Evolutionary conservation across 177 flowering plant genomes (phyloP).

Genomic region (Telopea speciosissima): DNA sequence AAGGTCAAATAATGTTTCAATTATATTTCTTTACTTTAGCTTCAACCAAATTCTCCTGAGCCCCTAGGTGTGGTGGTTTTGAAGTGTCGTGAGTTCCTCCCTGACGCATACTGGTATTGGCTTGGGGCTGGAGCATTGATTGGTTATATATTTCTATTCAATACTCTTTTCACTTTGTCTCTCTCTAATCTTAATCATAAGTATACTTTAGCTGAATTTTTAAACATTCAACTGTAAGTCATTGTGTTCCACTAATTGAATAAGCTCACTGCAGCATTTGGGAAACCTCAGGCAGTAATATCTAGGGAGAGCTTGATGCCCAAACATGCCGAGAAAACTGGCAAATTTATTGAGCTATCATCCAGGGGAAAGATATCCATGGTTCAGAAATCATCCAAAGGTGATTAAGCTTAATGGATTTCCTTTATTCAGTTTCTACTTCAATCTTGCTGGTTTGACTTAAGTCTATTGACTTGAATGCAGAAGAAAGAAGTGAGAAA

Average conservation of each 20-base stretch:
- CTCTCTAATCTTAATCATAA: conserved; percentile 40
- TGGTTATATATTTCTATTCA: conserved; percentile 30
- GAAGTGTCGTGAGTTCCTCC: conserved; percentile 36
- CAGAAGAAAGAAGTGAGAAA: conserved; percentile 20
- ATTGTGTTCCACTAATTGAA: background rate
- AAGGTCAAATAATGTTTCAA: background rate
- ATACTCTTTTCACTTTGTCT: conserved; percentile 26
- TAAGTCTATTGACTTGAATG: conserved; percentile 5
- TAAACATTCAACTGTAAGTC: background rate
- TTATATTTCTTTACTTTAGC: conserved; percentile 12
- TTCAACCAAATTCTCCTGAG: conserved; percentile 20
- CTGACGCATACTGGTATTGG: conserved; percentile 47
- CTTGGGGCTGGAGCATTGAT: conserved; percentile 32
- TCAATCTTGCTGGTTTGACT: background rate
- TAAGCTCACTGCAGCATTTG: conserved; percentile 33
- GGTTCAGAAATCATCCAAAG: conserved; percentile 8
- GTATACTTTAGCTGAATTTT: conserved; percentile 11
- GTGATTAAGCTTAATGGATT: background rate
- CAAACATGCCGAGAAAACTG: conserved; percentile 19
- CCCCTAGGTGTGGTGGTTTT: conserved; percentile 32
- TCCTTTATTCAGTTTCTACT: background rate
- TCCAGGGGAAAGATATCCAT: conserved; percentile 15
- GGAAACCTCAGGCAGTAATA: conserved; percentile 31
- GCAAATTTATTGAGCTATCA: conserved; percentile 18
- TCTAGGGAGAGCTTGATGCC: conserved; percentile 29